phyloP scores from a whole-genome alignment of 371 early-diverging fungal species.

The Basidiobolus meristosporus region DNA sequence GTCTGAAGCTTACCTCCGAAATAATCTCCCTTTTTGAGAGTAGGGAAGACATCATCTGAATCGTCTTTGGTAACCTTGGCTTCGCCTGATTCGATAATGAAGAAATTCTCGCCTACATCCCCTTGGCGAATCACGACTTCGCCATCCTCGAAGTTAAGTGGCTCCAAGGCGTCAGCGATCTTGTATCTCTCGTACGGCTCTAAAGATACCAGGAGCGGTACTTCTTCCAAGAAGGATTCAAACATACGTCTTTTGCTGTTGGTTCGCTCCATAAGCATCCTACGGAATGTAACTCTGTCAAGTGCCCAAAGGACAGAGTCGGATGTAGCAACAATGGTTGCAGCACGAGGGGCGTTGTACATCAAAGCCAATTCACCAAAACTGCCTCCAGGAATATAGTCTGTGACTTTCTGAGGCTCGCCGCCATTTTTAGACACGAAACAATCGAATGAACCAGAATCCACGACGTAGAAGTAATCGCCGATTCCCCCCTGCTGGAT shows the following conservation, averaged over 20 bases:
- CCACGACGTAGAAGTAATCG: slow-evolving; percentile 95
- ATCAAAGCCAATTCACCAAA: slow-evolving; percentile 97
- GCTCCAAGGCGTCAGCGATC: slow-evolving; percentile 86
- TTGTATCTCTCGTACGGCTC: slow-evolving; percentile 86
- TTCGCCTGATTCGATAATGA: slow-evolving; percentile 82
- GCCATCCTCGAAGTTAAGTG: slow-evolving; percentile 56
- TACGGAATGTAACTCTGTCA: slow-evolving; percentile 86
- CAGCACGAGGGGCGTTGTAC: slow-evolving; percentile 92
- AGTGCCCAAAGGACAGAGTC: slow-evolving; percentile 85
- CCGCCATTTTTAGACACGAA: slow-evolving; percentile 44
- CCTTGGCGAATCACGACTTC: slow-evolving; percentile 83
- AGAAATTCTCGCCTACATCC: slow-evolving; percentile 61
- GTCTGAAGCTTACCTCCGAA: slow-evolving; percentile 92
- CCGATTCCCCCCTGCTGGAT: slow-evolving; percentile 94
- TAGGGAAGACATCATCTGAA: slow-evolving; percentile 53
- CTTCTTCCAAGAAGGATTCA: slow-evolving; percentile 79
- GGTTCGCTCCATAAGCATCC: slow-evolving; percentile 87
- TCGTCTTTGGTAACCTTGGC: slow-evolving; percentile 58
- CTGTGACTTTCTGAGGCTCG: slow-evolving; percentile 42
- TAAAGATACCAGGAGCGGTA: slow-evolving; percentile 61
- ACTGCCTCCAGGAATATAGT: slow-evolving; percentile 64
- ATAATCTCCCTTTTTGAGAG: slow-evolving; percentile 71
- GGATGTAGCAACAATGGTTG: slow-evolving; percentile 75
- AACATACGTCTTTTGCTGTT: slow-evolving; percentile 81
- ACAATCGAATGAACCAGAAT: slow-evolving; percentile 86